phyloP scores from a whole-genome alignment of 768 basidiomycete species.

The Pleurotus pulmonarius region DNA sequence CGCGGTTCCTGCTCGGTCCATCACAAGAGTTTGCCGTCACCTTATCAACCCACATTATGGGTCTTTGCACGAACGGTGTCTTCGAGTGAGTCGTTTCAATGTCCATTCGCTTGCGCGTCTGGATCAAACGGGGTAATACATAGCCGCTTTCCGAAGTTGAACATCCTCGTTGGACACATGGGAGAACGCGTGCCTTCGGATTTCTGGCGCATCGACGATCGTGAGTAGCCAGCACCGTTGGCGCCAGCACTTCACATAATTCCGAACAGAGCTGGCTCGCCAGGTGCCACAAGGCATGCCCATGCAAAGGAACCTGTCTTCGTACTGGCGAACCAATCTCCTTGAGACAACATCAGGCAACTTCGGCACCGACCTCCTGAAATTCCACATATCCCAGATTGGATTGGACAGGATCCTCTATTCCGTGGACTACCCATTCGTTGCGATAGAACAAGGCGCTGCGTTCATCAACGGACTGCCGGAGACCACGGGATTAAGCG shows the following conservation, averaged over 20 bases:
- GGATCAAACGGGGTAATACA: too few relatives aligned
- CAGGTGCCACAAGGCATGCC: conserved; percentile 25
- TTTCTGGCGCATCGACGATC: conserved; percentile 34
- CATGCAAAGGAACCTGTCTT: conserved; percentile 32
- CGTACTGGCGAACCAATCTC: conserved; percentile 35
- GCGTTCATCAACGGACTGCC: neutral
- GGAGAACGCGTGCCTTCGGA: conserved; percentile 41
- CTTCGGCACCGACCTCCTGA: conserved; percentile 32
- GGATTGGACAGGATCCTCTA: conserved; percentile 37
- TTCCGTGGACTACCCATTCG: conserved; percentile 35
- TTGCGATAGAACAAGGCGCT: conserved; percentile 10
- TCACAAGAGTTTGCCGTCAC: conserved; percentile 35
- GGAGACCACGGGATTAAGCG: neutral
- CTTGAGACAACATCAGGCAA: conserved; percentile 38
- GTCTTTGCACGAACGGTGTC: conserved; percentile 30
- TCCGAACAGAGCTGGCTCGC: conserved; percentile 31
- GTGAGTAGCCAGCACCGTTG: conserved; percentile 17
- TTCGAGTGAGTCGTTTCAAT: neutral
- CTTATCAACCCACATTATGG: conserved; percentile 35
- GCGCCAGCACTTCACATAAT: neutral
- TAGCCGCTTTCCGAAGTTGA: conserved; percentile 37
- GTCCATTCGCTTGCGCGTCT: too few relatives aligned
- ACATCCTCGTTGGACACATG: conserved; percentile 39
- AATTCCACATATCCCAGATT: conserved; percentile 37
- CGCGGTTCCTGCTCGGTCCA: conserved; percentile 28